Evolutionary conservation across 108 stramenopile genomes (phyloP).

Genomic region (Mayamaea pseudoterrestris): DNA sequence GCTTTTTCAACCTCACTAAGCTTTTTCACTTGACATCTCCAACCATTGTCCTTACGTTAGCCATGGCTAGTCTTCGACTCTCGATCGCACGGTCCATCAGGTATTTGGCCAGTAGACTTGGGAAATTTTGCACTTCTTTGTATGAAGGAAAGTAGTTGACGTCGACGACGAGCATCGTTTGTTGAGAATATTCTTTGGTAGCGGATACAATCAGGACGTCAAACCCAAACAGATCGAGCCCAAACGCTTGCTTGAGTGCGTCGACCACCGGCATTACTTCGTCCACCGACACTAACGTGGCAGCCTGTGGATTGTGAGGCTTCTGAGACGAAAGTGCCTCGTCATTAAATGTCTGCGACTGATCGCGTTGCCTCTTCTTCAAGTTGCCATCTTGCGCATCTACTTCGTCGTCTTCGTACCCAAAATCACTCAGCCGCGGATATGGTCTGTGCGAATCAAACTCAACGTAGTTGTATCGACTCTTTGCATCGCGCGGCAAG

Average conservation of each 20-base stretch:
- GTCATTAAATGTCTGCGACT: too few species aligned
- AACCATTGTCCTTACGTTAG: neutral
- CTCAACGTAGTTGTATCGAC: constrained; percentile 20
- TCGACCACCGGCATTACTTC: constrained; percentile 67
- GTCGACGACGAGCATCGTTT: constrained; percentile 41
- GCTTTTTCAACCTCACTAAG: neutral
- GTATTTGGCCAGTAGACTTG: constrained; percentile 63
- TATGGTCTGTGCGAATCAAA: constrained; percentile 85
- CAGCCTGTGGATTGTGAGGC: constrained; percentile 2
- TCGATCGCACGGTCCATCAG: constrained; percentile 54
- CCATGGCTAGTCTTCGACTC: constrained; percentile 7
- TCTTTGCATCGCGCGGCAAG: constrained; percentile 27
- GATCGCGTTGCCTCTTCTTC: too few species aligned
- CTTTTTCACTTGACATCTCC: neutral
- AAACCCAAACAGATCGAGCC: constrained; percentile 78
- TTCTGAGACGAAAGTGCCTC: too few species aligned
- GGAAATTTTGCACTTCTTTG: constrained; percentile 79
- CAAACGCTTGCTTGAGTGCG: constrained; percentile 54
- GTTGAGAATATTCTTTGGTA: constrained; percentile 6
- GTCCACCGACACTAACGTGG: constrained; percentile 12
- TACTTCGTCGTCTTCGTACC: constrained; percentile 4
- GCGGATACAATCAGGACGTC: constrained; percentile 50
- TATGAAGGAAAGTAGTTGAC: constrained; percentile 87
- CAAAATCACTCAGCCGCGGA: constrained; percentile 69
- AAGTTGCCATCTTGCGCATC: neutral